A percentile compares a stretch with the other conserved stretches of the same genome.
Conservation (phyloP, 2,329 filamentous ascomycete species). For the Ophiocordyceps polyrhachis-furcata region DNA sequence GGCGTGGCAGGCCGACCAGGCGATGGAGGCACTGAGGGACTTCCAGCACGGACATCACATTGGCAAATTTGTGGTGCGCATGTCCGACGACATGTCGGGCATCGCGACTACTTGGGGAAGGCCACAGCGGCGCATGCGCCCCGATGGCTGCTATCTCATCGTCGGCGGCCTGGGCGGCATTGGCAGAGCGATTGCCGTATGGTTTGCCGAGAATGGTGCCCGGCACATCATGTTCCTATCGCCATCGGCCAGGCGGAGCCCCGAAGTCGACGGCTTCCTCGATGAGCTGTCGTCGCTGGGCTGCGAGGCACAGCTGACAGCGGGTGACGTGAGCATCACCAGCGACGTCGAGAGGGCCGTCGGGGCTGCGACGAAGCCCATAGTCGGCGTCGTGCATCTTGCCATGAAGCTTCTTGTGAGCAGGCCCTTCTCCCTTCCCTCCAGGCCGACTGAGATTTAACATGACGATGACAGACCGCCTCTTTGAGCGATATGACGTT, state of each 20-base stretch:
- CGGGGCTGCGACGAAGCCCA: too few relatives aligned
- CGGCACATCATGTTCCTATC: neutral
- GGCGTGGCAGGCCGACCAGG: neutral
- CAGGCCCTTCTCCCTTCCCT: neutral
- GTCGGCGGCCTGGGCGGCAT: neutral
- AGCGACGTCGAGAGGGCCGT: neutral
- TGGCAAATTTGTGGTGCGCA: neutral
- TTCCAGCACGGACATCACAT: neutral
- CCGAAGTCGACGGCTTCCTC: neutral
- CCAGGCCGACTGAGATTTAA: neutral
- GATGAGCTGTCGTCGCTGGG: neutral
- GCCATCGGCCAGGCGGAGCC: neutral
- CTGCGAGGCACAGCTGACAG: neutral
- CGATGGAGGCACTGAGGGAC: neutral
- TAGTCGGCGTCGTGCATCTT: too few relatives aligned
- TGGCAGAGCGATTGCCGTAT: neutral
- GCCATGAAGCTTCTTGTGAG: too few relatives aligned
- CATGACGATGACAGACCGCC: neutral
- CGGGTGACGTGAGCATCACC: neutral
- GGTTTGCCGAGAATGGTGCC: neutral
- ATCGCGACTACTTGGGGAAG: neutral
- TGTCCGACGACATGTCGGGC: neutral
- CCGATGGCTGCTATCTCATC: neutral
- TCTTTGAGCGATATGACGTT: neutral
- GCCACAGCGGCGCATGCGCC: neutral